Percentiles rank a stretch among this genome's conserved stretches.
Conservation (phyloP, 805 yeast species). For the Ogataea salicorniae region DNA sequence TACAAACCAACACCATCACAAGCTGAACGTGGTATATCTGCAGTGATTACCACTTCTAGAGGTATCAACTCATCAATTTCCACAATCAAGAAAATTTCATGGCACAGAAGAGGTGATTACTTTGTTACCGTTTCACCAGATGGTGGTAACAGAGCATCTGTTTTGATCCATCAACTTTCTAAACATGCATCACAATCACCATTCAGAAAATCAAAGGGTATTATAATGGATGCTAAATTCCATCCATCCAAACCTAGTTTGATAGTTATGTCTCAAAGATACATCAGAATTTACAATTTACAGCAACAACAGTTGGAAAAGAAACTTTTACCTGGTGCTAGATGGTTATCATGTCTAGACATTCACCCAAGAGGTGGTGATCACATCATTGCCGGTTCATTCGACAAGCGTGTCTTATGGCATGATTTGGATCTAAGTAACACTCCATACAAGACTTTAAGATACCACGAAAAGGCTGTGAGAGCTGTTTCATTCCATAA, state of each 20-base stretch:
- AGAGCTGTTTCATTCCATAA: slow-evolving; percentile 84
- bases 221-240: slow-evolving; percentile 92
- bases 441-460: slow-evolving; percentile 90
- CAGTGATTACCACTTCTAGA: slow-evolving; percentile 54
- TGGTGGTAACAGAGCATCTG: slow-evolving; percentile 72
- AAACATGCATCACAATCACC: slow-evolving; percentile 95
- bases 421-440: slow-evolving; percentile 86
- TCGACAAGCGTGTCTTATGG: slow-evolving; percentile 94
- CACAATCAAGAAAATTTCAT: slow-evolving; percentile 73
- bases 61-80: slow-evolving; percentile 39
- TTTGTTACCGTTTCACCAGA: slow-evolving; percentile 96
- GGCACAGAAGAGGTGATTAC: slow-evolving; percentile 98
- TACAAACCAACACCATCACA: slow-evolving; percentile 66
- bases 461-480: slow-evolving; percentile 94
- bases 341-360: slow-evolving; percentile 88
- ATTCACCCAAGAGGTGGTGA: slow-evolving; percentile 93
- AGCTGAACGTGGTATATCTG: slow-evolving; percentile 59
- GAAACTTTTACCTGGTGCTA: slow-evolving; percentile 89
- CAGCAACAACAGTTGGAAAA: slow-evolving; percentile 78
- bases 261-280: slow-evolving; percentile 90
- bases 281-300: slow-evolving; percentile 84
- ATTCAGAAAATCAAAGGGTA: slow-evolving; percentile 87
- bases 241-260: slow-evolving; percentile 95
- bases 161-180: slow-evolving; percentile 89
- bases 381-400: slow-evolving; percentile 86